Base-by-base conservation (phyloP, 176 grass and related monocot genomes). In the Aegilops speltoides region DNA sequence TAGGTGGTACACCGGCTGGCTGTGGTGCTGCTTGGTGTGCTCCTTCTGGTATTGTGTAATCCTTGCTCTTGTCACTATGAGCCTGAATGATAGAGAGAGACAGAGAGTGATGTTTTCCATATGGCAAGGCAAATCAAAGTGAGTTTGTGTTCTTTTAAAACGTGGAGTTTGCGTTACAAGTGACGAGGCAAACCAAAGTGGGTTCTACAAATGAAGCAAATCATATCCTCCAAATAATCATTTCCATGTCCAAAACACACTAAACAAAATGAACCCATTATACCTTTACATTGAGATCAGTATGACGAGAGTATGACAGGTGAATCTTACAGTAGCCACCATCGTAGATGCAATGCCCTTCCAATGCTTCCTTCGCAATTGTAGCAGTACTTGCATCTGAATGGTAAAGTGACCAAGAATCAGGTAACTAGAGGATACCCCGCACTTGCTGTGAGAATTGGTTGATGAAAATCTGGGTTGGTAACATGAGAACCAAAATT, bases 271-370 rank as follows among this genome's bases (percentile, higher is more conserved):
- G 54, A 83, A 56, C 80, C 68, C 87, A 83, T 87, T 88, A 89
- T 98, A 99, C 97, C 97, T 99, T 99, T 79, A 99, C 97, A 91
- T 94, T 94, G 77, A 99, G 97, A 99, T 99, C 94, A 93, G 97
- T 99, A 93, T 94, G 97, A 91, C 94, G 97, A 85, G 97, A 99
- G 85, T 99, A 94, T 93, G 94, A 93, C 87, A 99, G 94, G 91
- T 93, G 97, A 93, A 99, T 91, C 92, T 99, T 99, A 94, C 97
- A 99, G 73, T 93, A 99, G 75, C 97, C 97, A 81, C 97, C 97
- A 78, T 99, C 94, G 77, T 99, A 99, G 87, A 99, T 97, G 87
- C 94, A 96, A 83, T 99, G 94, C 67, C 97, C 97, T 82, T 99
- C 97, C 83, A 99, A 82, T 88, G 94, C 92, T 85, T 91, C 92